Percentiles rank a stretch among this genome's conserved stretches.
phyloP scores from a whole-genome alignment of 2,329 filamentous ascomycete genomes.

The Alternaria hordeiaustralica region DNA sequence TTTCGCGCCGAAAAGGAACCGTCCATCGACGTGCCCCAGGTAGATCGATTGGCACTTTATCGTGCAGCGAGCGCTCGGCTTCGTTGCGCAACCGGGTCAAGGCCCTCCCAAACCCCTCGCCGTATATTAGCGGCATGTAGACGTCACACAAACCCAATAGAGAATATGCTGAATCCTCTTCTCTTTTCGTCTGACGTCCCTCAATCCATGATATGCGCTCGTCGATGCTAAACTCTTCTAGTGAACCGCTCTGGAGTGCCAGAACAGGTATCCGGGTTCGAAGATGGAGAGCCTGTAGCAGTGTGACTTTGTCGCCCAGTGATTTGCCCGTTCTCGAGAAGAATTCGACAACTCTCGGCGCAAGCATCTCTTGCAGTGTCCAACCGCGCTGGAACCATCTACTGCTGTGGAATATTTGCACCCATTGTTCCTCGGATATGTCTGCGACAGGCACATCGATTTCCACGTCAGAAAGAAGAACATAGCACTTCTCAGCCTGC shows the following conservation, averaged over 20 bases:
- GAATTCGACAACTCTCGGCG: background rate
- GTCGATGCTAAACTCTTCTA: background rate
- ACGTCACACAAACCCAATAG: accelerated
- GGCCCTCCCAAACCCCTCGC: background rate
- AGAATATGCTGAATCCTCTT: background rate
- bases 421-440: background rate
- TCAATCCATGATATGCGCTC: background rate
- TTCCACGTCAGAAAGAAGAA: background rate
- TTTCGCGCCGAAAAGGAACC: too few relatives aligned
- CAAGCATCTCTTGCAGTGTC: background rate
- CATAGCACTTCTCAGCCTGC: background rate
- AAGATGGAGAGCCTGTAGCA: background rate
- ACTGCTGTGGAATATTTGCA: background rate
- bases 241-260: background rate
- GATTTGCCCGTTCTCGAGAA: accelerated
- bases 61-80: background rate
- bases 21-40: too few relatives aligned
- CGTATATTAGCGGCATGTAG: background rate
- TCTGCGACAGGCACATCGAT: background rate
- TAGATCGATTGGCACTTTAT: too few relatives aligned
- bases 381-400: background rate
- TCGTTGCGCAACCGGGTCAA: background rate
- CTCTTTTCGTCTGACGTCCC: background rate
- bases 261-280: background rate
- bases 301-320: background rate